phyloP scores from a whole-genome alignment of 2,329 filamentous ascomycete genomes.

The Paraphoma sp. region DNA sequence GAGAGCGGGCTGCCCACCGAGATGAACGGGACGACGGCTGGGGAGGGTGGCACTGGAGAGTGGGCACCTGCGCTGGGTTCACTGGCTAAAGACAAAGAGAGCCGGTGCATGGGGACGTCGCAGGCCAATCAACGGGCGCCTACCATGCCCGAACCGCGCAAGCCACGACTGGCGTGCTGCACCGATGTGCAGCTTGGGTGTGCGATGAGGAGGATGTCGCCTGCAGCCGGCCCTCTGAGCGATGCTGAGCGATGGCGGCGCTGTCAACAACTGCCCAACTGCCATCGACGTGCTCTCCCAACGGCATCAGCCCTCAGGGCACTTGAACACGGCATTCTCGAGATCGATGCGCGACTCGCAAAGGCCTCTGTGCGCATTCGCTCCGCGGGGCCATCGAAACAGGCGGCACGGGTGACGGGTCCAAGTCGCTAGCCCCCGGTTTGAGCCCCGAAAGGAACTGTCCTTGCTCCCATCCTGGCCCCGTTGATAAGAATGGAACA shows the following conservation, averaged over 20 bases:
- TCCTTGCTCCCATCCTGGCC: neutral
- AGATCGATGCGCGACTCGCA: neutral
- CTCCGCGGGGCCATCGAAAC: neutral
- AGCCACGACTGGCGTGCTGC: neutral
- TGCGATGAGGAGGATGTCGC: neutral
- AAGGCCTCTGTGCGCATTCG: neutral
- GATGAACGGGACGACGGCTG: neutral
- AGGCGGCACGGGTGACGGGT: neutral
- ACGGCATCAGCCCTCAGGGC: neutral
- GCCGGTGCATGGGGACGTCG: neutral
- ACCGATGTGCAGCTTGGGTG: neutral
- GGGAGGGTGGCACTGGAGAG: neutral
- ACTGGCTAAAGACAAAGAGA: conserved; percentile 3
- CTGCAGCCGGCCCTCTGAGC: neutral
- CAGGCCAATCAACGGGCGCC: conserved; percentile 2
- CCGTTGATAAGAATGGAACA: neutral
- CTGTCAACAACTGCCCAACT: neutral
- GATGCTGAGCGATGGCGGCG: neutral
- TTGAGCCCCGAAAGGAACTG: neutral
- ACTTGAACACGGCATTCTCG: neutral
- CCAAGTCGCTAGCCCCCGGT: neutral
- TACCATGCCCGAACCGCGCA: conserved; percentile 1
- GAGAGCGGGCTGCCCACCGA: neutral
- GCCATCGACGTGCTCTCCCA: neutral
- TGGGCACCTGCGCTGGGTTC: neutral